Percentiles rank a stretch among this genome's conserved stretches.
These are phyloP conservation scores for Penicillium nucicola DNA, from an alignment of 495 filamentous ascomycete species.

Conservation along the genomic window DNA sequence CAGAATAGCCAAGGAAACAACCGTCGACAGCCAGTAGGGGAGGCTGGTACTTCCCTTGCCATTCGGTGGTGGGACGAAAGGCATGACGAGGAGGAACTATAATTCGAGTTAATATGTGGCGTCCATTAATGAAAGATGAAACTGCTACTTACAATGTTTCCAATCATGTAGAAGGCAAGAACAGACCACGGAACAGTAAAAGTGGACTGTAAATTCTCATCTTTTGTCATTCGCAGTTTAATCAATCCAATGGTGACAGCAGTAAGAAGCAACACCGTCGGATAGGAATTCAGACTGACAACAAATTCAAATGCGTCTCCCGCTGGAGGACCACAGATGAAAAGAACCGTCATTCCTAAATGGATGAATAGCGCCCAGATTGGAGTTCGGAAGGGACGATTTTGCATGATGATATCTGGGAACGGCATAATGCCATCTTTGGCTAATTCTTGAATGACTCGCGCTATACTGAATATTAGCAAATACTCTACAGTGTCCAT, in stretches of 20 bases:
- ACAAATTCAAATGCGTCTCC: slow-evolving; percentile 65
- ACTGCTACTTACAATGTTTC: slow-evolving; percentile 15
- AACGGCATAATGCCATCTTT: slow-evolving; percentile 66
- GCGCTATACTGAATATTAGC: slow-evolving; percentile 33
- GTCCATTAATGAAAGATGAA: background rate
- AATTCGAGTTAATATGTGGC: background rate
- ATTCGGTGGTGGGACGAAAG: slow-evolving; percentile 34
- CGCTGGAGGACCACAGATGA: slow-evolving; percentile 58
- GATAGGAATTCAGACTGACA: slow-evolving; percentile 61
- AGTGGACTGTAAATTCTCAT: slow-evolving; percentile 2
- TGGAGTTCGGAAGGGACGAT: slow-evolving; percentile 62
- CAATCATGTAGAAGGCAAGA: slow-evolving; percentile 22
- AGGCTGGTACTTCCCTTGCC: slow-evolving; percentile 34
- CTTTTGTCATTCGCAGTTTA: slow-evolving; percentile 16
- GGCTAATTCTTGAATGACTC: slow-evolving; percentile 64
- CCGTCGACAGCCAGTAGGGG: slow-evolving; percentile 36
- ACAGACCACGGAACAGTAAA: slow-evolving; percentile 25
- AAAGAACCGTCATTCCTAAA: slow-evolving; percentile 57
- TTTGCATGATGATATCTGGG: slow-evolving; percentile 56
- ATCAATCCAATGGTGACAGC: slow-evolving; percentile 21
- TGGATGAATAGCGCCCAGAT: slow-evolving; percentile 58
- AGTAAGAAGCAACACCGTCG: slow-evolving; percentile 15
- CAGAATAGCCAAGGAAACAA: slow-evolving; percentile 36
- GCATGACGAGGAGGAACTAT: slow-evolving; percentile 34
- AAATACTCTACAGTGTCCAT: background rate